Evolutionary conservation across 352 stramenopile genomes (phyloP), one percentile per base, ranked within the genome.

Genomic region (Globisporangium paddicum): DNA sequence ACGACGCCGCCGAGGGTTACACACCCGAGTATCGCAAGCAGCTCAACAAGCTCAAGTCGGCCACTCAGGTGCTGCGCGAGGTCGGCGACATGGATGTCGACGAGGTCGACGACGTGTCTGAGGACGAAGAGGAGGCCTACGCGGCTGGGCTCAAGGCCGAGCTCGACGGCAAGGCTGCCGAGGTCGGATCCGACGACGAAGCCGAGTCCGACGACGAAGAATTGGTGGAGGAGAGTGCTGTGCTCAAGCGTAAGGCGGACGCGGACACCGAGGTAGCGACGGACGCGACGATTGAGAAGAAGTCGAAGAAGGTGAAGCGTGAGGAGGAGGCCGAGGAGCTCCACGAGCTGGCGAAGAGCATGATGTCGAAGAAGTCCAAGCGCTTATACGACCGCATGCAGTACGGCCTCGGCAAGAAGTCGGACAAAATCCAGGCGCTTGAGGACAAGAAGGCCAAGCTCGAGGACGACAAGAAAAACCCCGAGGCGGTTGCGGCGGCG

Each of bases 1-100:
- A 99, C 63, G 93, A 99, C 69, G 83, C 89, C 7, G 86, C 93
- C 18, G 97, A 99, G 59, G 97, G 97, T 32, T 96, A 99, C 82
- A 94, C 95, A 44, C 97, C 97, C 9, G 95, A 97, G 54, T 99
- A 99, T 80, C 86, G 92, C 49, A 97, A 90, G 72, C 77, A 95
- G 66, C 72, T 95, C 45, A 69, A 89, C 37, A 91, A 91, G 65
- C 73, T 92, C 68, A 90, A 90, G 69, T 92, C 82, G 30, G 85
- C 85, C n/a, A 68, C 73, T 13, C 80, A 92, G 65, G 79, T 90
- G 47, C 60, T 90, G 35, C 75, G 72, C 51, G 84, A 93, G 38
- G 69, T 88, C 5, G 77, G 69, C 1, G 74, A 65, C 13, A 47
- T 78, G 3, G 70, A 64, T 1, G 60, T 62, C 2, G 73, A 68